These are phyloP conservation scores for Colletotrichum spaethianum DNA, from an alignment of 2,329 filamentous ascomycete species.

Conservation along the genomic window DNA sequence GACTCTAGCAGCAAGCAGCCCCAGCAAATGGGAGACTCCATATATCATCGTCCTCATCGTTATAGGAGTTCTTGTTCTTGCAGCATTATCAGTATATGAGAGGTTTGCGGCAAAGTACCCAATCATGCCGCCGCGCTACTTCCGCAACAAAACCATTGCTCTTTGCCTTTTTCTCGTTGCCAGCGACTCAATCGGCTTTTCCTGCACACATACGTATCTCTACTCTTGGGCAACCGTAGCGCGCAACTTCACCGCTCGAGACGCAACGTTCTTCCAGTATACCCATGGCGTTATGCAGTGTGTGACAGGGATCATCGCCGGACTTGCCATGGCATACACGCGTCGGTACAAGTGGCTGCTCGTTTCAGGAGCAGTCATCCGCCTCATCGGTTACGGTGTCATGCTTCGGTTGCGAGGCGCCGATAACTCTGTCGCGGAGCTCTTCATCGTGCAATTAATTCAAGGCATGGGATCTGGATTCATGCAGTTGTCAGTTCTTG, in stretches of 20 bases:
- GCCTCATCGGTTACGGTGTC: constrained; percentile 46
- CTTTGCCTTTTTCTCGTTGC: constrained; percentile 45
- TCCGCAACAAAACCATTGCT: constrained; percentile 48
- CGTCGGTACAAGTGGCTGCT: constrained; percentile 51
- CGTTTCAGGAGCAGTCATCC: constrained; percentile 49
- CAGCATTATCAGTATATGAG: constrained; percentile 62
- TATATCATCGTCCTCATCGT: constrained; percentile 63
- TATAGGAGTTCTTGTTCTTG: constrained; percentile 65
- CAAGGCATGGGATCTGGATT: constrained; percentile 47
- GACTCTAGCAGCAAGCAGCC: constrained; percentile 60
- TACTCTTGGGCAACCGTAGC: constrained; percentile 58
- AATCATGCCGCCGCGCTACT: constrained; percentile 60
- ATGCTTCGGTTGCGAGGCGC: constrained; percentile 54
- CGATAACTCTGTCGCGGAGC: constrained; percentile 49
- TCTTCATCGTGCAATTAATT: constrained; percentile 55
- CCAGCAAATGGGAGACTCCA: constrained; percentile 56
- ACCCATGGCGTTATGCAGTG: constrained; percentile 55
- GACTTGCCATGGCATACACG: constrained; percentile 52
- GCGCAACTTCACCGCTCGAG: constrained; percentile 45
- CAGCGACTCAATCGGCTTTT: constrained; percentile 48
- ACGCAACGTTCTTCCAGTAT: constrained; percentile 50
- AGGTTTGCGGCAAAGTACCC: constrained; percentile 62
- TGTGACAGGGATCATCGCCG: constrained; percentile 56
- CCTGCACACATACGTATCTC: constrained; percentile 56
- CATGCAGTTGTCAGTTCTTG: constrained; percentile 51